Evolutionary conservation across 306 rosid species (phyloP).

Genomic region (Betula pendula): DNA sequence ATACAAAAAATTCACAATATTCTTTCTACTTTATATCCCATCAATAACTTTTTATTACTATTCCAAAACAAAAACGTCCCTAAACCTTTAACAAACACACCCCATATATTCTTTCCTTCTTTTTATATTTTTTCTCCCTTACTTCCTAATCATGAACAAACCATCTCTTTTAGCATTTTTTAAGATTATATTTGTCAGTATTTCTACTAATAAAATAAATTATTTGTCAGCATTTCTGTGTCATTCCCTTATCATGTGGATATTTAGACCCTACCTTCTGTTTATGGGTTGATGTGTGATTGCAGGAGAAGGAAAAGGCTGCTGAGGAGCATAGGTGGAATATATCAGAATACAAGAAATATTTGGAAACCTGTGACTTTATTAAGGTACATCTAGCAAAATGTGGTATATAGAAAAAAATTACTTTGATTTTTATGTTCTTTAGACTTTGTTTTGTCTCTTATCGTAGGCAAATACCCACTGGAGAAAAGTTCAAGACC

Average conservation of each 20-base stretch:
- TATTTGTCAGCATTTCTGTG: not conserved
- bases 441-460: slow-evolving; percentile 11
- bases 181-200: not conserved
- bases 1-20: too few relatives aligned
- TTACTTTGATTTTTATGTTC: not conserved
- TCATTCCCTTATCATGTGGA: not conserved
- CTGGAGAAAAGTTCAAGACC: slow-evolving; percentile 98
- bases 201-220: too few relatives aligned
- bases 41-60: too few relatives aligned
- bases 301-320: slow-evolving; percentile 88
- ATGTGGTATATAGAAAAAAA: not conserved
- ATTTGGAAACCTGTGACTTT: slow-evolving; percentile 82
- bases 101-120: too few relatives aligned
- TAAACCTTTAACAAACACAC: too few relatives aligned
- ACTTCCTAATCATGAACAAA: too few relatives aligned
- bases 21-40: too few relatives aligned
- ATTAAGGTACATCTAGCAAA: slow-evolving; percentile 56
- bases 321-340: slow-evolving; percentile 77
- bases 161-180: not conserved
- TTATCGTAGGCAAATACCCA: slow-evolving; percentile 71
- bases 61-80: too few relatives aligned
- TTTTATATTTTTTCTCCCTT: not conserved
- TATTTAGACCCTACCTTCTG: slow-evolving; percentile 8
- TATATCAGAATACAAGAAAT: slow-evolving; percentile 75
- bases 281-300: slow-evolving; percentile 17